phyloP scores from a whole-genome alignment of 352 stramenopile genomes.

The Phytophthora nicotianae region DNA sequence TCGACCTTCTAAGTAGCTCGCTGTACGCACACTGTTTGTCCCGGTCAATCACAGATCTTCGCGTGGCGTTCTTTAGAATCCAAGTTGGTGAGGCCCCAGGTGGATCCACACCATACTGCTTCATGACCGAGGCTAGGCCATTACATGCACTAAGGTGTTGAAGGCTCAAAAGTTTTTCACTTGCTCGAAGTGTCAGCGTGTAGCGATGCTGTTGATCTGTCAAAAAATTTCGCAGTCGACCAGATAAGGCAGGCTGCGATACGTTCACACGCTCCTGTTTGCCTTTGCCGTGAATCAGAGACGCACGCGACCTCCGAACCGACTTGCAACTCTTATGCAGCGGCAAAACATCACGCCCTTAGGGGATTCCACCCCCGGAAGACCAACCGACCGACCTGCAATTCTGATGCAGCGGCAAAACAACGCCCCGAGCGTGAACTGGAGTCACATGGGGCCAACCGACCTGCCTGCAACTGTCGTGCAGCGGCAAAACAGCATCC shows the following conservation, averaged over 20 bases:
- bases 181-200: background rate
- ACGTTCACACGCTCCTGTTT: background rate
- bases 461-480: background rate
- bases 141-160: background rate
- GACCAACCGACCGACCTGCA: background rate
- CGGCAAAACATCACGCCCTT: background rate
- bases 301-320: background rate
- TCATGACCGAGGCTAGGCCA: background rate
- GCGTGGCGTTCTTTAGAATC: background rate
- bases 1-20: conserved; percentile 10
- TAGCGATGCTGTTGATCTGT: background rate
- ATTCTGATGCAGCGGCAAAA: background rate
- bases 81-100: background rate
- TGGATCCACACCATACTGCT: background rate
- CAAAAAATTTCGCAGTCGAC: too few relatives aligned
- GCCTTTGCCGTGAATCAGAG: background rate
- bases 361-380: too few relatives aligned
- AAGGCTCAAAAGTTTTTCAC: background rate
- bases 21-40: conserved; percentile 12
- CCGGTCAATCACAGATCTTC: background rate
- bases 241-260: too few relatives aligned
- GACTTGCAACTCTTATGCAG: background rate
- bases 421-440: background rate
- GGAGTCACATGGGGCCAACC: background rate
- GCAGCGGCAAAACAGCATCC: background rate